A percentile compares a stretch with the other conserved stretches of the same genome.
Evolutionary conservation across 345 rosid genomes (phyloP).

Genomic region (Acer yangbiense): DNA sequence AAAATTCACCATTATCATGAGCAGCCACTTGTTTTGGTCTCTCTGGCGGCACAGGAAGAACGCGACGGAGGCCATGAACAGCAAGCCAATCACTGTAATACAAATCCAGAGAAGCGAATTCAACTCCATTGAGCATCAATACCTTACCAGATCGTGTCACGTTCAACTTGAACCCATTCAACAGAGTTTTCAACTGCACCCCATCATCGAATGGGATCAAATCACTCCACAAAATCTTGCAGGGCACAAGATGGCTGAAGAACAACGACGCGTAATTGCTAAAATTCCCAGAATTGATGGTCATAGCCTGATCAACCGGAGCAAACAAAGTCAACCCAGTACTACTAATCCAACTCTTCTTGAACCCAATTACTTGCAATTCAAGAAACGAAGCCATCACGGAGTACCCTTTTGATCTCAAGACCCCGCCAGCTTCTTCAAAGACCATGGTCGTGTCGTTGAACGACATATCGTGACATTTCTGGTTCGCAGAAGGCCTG

Average conservation of each 20-base stretch:
- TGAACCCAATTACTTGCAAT: constrained; percentile 37
- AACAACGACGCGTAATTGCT: constrained; percentile 29
- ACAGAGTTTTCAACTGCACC: constrained; percentile 20
- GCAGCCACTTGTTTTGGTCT: not conserved
- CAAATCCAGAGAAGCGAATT: constrained; percentile 29
- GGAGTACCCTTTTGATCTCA: constrained; percentile 43
- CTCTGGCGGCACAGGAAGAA: constrained; percentile 16
- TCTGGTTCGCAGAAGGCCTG: not conserved
- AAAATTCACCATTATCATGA: constrained; percentile 23
- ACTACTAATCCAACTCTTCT: not conserved
- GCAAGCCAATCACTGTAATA: constrained; percentile 37
- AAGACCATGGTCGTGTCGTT: constrained; percentile 7
- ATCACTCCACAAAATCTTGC: constrained; percentile 39
- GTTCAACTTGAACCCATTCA: constrained; percentile 35
- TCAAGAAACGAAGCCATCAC: constrained; percentile 48
- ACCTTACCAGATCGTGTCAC: constrained; percentile 24
- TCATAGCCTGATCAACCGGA: constrained; percentile 38
- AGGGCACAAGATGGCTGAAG: constrained; percentile 38
- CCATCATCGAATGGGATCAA: constrained; percentile 29
- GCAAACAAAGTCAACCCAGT: constrained; percentile 42
- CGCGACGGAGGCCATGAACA: constrained; percentile 39
- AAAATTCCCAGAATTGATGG: constrained; percentile 17
- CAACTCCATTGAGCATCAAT: constrained; percentile 37
- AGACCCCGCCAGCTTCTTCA: constrained; percentile 19
- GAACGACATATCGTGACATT: not conserved